Evolutionary conservation across 108 stramenopile genomes (phyloP), one percentile per base, ranked within the genome.

Genomic region (Heterococcus sp.): DNA sequence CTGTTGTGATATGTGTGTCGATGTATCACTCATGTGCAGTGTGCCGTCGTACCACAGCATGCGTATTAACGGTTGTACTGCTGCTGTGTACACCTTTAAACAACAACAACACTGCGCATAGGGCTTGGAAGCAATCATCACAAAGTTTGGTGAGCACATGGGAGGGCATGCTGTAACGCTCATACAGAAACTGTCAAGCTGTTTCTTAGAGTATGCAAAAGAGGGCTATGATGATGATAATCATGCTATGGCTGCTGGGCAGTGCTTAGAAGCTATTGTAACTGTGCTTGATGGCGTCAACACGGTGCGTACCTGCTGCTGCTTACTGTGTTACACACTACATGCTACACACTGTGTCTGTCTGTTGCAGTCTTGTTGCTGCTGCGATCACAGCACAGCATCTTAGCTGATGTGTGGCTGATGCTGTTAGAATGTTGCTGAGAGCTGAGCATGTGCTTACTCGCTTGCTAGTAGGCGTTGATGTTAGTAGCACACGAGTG

Each of bases 241-340:
- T 83, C 95, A 95, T 36, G 93, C 95, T 30, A 93, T 95, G 92
- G 95, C 94, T 8, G 97, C 97, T 2, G 93, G 93, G 3, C 95
- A 96, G 71, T 95, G 95, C 75, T 76, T 98, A 64, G 95, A 96
- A 82, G 95, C 95, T 75, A 93, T 98, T 66, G 91, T 94, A 8
- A 94, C 95, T 27, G 93, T 95, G 31, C 89, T 98, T 3, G 93
- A 75, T 37, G 68, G 75, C 36, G 69, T 70, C 11, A 66, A 71
- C 32, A 33, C 64, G 0, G 73, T 83, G 46, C 14, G 46, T 58
- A n/a, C n/a, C n/a, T 26, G 26, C 14, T 29, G 29, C 14, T 21
- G 21, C 14, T n/a, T n/a, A n/a, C n/a, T n/a, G n/a, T n/a, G n/a
- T n/a, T n/a, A n/a, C n/a, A n/a, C n/a, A n/a, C n/a, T n/a, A n/a